phyloP scores from a whole-genome alignment of 2,329 filamentous ascomycete genomes.

The Xylariales sp. region DNA sequence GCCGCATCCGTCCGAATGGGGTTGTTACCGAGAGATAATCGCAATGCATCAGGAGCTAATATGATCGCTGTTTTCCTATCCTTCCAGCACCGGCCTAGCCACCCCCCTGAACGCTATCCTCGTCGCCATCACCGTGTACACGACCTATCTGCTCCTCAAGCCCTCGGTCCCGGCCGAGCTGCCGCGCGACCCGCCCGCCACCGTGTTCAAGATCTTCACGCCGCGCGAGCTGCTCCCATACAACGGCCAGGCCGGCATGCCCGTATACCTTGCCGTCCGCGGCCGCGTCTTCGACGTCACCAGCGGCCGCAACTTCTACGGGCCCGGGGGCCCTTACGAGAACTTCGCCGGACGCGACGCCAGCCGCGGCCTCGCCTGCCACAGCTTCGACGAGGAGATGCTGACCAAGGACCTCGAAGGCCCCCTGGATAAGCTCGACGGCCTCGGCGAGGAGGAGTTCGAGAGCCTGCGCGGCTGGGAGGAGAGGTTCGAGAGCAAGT shows the following conservation, averaged over 20 bases:
- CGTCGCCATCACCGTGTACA: slow-evolving; percentile 51
- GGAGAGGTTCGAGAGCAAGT: slow-evolving; percentile 89
- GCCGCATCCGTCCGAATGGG: slow-evolving; percentile 6
- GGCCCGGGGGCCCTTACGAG: slow-evolving; percentile 87
- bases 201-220: slow-evolving; percentile 67
- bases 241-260: slow-evolving; percentile 69
- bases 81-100: slow-evolving; percentile 39
- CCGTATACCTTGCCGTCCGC: slow-evolving; percentile 87
- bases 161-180: slow-evolving; percentile 42
- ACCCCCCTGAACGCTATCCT: slow-evolving; percentile 63
- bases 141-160: slow-evolving; percentile 51
- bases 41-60: no score
- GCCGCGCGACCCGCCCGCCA: slow-evolving; percentile 49
- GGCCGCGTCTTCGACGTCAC: slow-evolving; percentile 90
- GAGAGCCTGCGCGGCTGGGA: slow-evolving; percentile 89
- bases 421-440: slow-evolving; percentile 72
- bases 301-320: slow-evolving; percentile 87
- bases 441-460: slow-evolving; percentile 68
- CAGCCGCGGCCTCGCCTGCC: slow-evolving; percentile 78
- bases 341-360: slow-evolving; percentile 96
- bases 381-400: slow-evolving; percentile 94
- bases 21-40: no score
- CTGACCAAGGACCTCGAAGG: slow-evolving; percentile 85
- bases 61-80: no score
- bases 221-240: slow-evolving; percentile 78